Base-by-base conservation (phyloP, 768 basidiomycete genomes). In the Calvatia gigantea region DNA sequence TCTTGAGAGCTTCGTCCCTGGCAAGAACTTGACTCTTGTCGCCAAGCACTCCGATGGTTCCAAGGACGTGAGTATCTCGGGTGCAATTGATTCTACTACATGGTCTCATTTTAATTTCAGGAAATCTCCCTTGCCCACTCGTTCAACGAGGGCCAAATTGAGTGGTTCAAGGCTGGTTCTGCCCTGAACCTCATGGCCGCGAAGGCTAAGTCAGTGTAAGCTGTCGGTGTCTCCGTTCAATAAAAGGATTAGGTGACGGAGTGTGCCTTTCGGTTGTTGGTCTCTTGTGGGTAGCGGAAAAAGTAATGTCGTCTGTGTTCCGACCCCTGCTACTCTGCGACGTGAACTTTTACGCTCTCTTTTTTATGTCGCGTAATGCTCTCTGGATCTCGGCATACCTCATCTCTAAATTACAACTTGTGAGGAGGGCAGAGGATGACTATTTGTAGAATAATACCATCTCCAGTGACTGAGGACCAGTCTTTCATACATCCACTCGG, bases 161-260 rank as follows among this genome's bases (percentile, higher is more conserved):
- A 83, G 64, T 97, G 96, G 95, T 98, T 97, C 86, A 95, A 94
- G 81, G 94, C 94, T 65, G 96, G 96, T 38, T 93, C 90, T 61
- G 92, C 93, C 15, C 84, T 96, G 51, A 94, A 95, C 81, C 67
- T 94, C 74, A 88, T 87, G 86, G 86, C 85, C 58, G 75, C 83
- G 58, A 82, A 79, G 70, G 84, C 85, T 43, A 85, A 80, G 39
- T 52, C 39, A 17, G 51, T 41, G 6, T 52, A 23, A 43, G 41
- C 14, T 25, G 31, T 23, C 28, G 12, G n/a, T 23, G 19, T 47
- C 7, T 19, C 46, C 1, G 29, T 32, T 31, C 32, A 32, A 19
- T 47, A 11, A 11, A 42, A 11, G 41, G 15, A 19, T 8, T 17
- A 19, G 41, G 19, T 25, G 41, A 19, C 2, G n/a, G 38, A 39